Conservation (phyloP, 345 rosid genomes). For the Xanthoceras sorbifolium region DNA sequence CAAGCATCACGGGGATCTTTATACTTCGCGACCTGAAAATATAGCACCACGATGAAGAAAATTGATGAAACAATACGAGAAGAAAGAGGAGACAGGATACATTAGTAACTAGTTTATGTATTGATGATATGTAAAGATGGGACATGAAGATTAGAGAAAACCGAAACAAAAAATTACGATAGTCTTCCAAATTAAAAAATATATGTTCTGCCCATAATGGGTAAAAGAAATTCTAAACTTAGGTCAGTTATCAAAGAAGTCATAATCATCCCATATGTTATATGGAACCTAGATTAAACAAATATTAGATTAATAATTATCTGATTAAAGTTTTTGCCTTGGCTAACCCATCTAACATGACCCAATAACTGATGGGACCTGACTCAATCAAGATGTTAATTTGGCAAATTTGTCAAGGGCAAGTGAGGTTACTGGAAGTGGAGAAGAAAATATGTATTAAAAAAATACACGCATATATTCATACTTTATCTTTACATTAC, state of each 20-base stretch:
- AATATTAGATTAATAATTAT: neutral
- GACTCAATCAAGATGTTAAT: neutral
- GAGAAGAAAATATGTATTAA: neutral
- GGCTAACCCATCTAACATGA: neutral
- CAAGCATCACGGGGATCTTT: conserved; percentile 99
- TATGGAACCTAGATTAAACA: neutral
- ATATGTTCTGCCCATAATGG: neutral
- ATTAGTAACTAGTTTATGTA: neutral
- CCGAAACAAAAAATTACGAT: neutral
- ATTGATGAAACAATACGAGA: neutral
- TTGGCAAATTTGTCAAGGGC: neutral
- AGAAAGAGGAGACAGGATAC: neutral
- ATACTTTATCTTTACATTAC: neutral
- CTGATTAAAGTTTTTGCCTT: neutral
- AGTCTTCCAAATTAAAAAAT: neutral
- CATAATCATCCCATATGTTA: neutral
- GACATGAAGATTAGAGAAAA: neutral
- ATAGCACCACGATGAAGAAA: conserved; percentile 4
- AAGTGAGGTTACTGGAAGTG: neutral
- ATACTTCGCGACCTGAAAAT: conserved; percentile 80
- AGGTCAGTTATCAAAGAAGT: neutral
- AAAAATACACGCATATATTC: neutral
- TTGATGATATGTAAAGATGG: neutral
- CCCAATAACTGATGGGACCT: neutral
- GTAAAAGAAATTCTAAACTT: neutral